Base-by-base conservation (phyloP, 2,329 filamentous ascomycete genomes). In the Cryphonectria carpinicola region DNA sequence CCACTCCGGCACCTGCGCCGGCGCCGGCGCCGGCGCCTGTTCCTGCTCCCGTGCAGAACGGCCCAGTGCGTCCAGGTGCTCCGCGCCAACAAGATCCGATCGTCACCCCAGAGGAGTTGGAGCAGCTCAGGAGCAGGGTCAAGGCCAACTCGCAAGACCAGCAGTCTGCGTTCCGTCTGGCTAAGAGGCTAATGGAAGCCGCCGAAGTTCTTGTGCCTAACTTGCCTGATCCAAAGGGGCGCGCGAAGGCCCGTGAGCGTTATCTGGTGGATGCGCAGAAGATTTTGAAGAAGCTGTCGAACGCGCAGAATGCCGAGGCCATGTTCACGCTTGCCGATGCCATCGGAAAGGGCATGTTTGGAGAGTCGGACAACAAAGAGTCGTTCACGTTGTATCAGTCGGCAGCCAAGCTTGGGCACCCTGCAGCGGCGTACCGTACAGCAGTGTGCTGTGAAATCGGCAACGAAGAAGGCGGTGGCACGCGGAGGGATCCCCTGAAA, bases 391-490 rank as follows among this genome's bases (percentile, higher is more conserved):
- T 98, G 13, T 99, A 99, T 77, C 95, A 98, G 80, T 94, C 94
- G 13, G 94, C 95, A 2, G 96, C 96, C 0, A 99, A 98, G 82
- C 83, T 91, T 17, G 93, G 93, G 0, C 94, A 99, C 79, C 87
- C 93, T 1, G 91, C 92, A 68, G 93, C 94, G 39, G 96, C 96
- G 0, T 99, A 98, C 80, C 89, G 96, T 68, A 97, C 96, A 37
- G 96, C 96, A 0, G 95, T 99, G 0, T 99, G 96, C 83, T 98
- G 96, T 78, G 96, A 99, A 80, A 94, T 99, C 76, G 96, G 96
- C 4, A 90, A 94, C 69, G 95, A 98, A 78, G 95, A 97, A 76
- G 95, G 95, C 41, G 96, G 96, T 67, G 96, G 96, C 35, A 98
- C 96, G 0, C 90, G 93, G 71, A 93, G 92, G 76, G 96, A 99